These are phyloP conservation scores for Penicillium sp. DNA, from an alignment of 2,329 filamentous ascomycete species.

Conservation along the genomic window DNA sequence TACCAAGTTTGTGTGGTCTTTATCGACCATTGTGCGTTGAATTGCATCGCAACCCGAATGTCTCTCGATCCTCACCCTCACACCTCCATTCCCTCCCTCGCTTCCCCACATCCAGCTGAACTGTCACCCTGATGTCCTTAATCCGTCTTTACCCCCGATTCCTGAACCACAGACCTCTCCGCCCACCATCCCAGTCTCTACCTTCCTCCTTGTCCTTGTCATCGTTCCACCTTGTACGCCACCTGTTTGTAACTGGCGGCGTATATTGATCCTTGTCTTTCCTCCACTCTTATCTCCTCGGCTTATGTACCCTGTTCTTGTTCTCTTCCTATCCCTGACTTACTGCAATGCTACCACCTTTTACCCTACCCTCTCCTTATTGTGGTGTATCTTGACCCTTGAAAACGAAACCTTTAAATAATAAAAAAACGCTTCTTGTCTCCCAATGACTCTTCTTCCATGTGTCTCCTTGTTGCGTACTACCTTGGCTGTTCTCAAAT, in stretches of 20 bases:
- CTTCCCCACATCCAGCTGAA: conserved; percentile 7
- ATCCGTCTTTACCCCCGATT: conserved; percentile 1
- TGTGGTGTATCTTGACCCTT: conserved; percentile 7
- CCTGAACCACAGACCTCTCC: conserved; percentile 5
- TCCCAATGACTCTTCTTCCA: not conserved
- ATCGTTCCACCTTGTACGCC: conserved; percentile 4
- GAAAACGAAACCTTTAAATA: conserved; percentile 7
- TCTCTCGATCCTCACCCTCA: conserved; percentile 9
- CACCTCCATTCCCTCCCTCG: conserved; percentile 1
- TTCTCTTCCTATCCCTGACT: conserved; percentile 1
- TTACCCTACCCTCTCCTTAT: conserved; percentile 5
- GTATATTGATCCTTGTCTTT: conserved; percentile 11
- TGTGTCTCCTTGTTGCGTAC: conserved; percentile 1
- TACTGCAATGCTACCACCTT: conserved; percentile 5
- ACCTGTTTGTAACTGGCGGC: not conserved
- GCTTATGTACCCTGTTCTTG: conserved; percentile 1
- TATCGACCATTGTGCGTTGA: conserved; percentile 18
- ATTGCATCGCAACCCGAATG: conserved; percentile 22
- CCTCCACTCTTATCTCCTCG: conserved; percentile 3
- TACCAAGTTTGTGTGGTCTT: conserved; percentile 25
- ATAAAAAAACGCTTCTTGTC: conserved; percentile 7
- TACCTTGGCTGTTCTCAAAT: not conserved
- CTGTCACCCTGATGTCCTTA: conserved; percentile 6
- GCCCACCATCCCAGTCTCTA: conserved; percentile 3
- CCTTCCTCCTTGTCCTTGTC: conserved; percentile 5